Evolutionary conservation across 2,329 filamentous ascomycete species (phyloP), one percentile per base, ranked within the genome.

Genomic region (Neobulgaria alba): DNA sequence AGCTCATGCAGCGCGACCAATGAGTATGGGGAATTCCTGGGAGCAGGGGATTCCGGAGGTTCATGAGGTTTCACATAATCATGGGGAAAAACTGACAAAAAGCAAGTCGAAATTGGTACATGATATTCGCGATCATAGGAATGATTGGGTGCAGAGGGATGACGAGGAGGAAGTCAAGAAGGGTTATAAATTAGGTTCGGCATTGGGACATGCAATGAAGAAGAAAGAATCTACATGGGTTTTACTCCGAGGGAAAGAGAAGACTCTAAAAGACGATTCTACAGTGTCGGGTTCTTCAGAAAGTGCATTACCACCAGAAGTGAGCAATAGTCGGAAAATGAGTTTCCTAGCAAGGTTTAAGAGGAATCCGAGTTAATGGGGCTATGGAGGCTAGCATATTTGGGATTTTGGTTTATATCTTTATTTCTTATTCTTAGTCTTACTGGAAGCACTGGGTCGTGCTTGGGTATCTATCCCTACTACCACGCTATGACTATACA

Each of bases 131-230:
- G 46, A 38, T 19, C 51, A 57, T 34, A 41, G 52, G 15, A 50
- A 53, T 36, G 73, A 79, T 56, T 79, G 75, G 75, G 71, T 71
- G 20, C 74, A 79, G 54, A 70, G 66, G 50, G 74, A 77, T 46
- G 43, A 49, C 10, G 46, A 42, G 23, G 38, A 26, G 4, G 45
- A 46, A 36, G 51, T 12, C 36, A 46, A 43, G 46, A 50, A 42
- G 36, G 54, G 45, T 30, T 45, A 50, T 12, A 39, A 34, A 21
- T 38, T 45, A 3, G 47, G 45, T 14, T 61, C 41, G 41, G n/a
- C n/a, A n/a, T n/a, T n/a, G n/a, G n/a, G n/a, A n/a, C n/a, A n/a
- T n/a, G 63, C 47, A 4, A 53, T 72, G 37, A 57, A 61, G 33
- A 71, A 65, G 50, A 62, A 61, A 29, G 69, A 72, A 29, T 73